These are phyloP conservation scores for Metschnikowia vanudenii DNA, from an alignment of 805 yeast species.

Conservation along the genomic window DNA sequence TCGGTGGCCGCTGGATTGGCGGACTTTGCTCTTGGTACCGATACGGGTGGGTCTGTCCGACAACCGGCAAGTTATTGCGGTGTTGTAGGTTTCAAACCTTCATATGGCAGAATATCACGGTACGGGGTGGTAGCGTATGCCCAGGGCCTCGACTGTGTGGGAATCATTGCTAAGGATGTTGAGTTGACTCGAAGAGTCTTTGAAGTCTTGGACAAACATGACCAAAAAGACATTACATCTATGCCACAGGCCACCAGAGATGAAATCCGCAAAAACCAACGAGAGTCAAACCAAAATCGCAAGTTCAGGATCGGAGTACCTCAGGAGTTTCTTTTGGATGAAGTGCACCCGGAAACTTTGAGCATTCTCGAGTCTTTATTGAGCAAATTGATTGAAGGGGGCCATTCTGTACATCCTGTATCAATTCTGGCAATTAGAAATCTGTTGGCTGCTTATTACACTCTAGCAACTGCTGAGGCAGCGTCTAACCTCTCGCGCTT, in stretches of 20 bases:
- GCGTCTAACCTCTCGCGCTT: slow-evolving; percentile 86
- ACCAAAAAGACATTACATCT: slow-evolving; percentile 78
- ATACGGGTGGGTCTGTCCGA: slow-evolving; percentile 96
- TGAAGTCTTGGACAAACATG: slow-evolving; percentile 55
- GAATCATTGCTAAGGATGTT: slow-evolving; percentile 61
- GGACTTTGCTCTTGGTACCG: slow-evolving; percentile 86
- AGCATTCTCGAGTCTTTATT: slow-evolving; percentile 49
- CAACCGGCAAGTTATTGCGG: slow-evolving; percentile 89
- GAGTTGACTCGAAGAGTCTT: slow-evolving; percentile 49
- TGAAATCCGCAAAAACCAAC: slow-evolving; percentile 14
- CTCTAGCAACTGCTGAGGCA: slow-evolving; percentile 90
- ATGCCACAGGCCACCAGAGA: slow-evolving; percentile 38
- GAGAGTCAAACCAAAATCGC: slow-evolving; percentile 3
- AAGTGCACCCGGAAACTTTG: slow-evolving; percentile 49
- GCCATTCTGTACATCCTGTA: slow-evolving; percentile 58
- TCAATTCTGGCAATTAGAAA: slow-evolving; percentile 67
- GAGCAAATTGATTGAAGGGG: slow-evolving; percentile 40
- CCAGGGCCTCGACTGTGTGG: slow-evolving; percentile 93
- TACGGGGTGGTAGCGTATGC: slow-evolving; percentile 94
- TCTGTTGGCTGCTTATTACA: slow-evolving; percentile 79
- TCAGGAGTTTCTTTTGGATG: slow-evolving; percentile 58
- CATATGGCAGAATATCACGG: slow-evolving; percentile 88
- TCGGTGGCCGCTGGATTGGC: slow-evolving; percentile 73
- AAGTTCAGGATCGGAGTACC: slow-evolving; percentile 69
- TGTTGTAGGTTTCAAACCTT: slow-evolving; percentile 84